These are phyloP conservation scores for Pugionium dolabratum DNA, from an alignment of 345 rosid species.

Conservation along the genomic window DNA sequence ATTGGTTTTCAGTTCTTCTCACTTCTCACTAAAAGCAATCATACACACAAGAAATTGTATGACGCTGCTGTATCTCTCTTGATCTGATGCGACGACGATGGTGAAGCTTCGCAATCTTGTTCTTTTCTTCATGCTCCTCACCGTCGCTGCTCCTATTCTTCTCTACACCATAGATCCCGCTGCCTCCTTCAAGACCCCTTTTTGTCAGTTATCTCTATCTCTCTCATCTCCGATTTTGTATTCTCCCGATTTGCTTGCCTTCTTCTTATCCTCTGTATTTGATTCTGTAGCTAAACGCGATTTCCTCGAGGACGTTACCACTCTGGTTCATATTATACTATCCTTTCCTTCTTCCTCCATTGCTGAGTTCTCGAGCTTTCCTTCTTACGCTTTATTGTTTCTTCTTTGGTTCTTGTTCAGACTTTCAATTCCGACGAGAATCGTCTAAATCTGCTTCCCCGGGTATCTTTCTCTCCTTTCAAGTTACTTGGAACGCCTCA, in stretches of 20 bases:
- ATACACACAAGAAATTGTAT: neutral
- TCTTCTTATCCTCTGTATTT: slow-evolving; percentile 21
- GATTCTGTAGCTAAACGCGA: slow-evolving; percentile 60
- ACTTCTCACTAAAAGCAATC: neutral
- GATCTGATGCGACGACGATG: slow-evolving; percentile 26
- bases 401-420: slow-evolving; percentile 42
- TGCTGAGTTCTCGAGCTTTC: slow-evolving; percentile 4
- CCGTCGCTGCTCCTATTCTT: slow-evolving; percentile 79
- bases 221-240: slow-evolving; percentile 16
- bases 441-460: slow-evolving; percentile 71
- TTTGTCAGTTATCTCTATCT: slow-evolving; percentile 35
- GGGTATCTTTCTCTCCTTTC: slow-evolving; percentile 43
- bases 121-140: slow-evolving; percentile 56
- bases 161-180: slow-evolving; percentile 60
- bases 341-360: slow-evolving; percentile 2
- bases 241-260: neutral
- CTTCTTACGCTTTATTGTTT: slow-evolving; percentile 21
- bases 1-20: neutral
- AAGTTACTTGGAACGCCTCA: slow-evolving; percentile 4
- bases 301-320: slow-evolving; percentile 64
- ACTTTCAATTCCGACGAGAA: slow-evolving; percentile 51
- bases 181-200: slow-evolving; percentile 51
- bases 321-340: slow-evolving; percentile 53
- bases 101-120: slow-evolving; percentile 75
- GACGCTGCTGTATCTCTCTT: slow-evolving; percentile 13